Evolutionary conservation across 768 basidiomycete species (phyloP).

Genomic region (Suillus brevipes): DNA sequence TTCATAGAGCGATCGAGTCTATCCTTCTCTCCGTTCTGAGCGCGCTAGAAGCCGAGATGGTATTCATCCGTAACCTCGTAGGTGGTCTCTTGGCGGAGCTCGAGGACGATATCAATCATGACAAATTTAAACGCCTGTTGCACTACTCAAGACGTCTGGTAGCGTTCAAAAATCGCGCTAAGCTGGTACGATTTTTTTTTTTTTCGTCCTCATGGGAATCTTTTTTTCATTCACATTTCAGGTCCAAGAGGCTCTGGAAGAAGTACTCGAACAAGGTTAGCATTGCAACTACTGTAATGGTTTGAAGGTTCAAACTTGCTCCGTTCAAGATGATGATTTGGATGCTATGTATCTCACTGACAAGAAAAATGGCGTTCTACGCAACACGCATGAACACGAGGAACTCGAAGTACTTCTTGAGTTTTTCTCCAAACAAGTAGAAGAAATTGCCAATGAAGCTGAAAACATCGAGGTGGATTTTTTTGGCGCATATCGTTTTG

Average conservation of each 20-base stretch:
- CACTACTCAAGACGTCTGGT: slow-evolving; percentile 89
- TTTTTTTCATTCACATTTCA: slow-evolving; percentile 32
- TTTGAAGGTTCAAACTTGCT: slow-evolving; percentile 1
- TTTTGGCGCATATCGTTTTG: not conserved
- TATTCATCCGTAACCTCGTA: slow-evolving; percentile 88
- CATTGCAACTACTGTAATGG: slow-evolving; percentile 1
- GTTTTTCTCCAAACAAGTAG: slow-evolving; percentile 93
- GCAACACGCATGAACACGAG: slow-evolving; percentile 80
- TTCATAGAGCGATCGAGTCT: slow-evolving; percentile 84
- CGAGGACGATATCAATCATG: slow-evolving; percentile 93
- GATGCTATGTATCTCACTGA: slow-evolving; percentile 95
- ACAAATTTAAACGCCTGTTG: slow-evolving; percentile 87
- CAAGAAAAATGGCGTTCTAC: slow-evolving; percentile 61
- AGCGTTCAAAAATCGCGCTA: slow-evolving; percentile 89
- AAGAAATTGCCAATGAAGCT: slow-evolving; percentile 93
- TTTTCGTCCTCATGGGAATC: not conserved
- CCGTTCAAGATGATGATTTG: slow-evolving; percentile 79
- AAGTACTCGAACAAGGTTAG: slow-evolving; percentile 85
- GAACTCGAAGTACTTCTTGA: slow-evolving; percentile 94
- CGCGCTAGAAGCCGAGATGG: slow-evolving; percentile 95
- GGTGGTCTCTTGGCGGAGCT: slow-evolving; percentile 89
- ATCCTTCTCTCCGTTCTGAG: slow-evolving; percentile 88
- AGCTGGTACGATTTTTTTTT: slow-evolving; percentile 51
- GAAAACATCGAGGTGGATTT: slow-evolving; percentile 74
- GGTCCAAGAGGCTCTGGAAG: slow-evolving; percentile 89